Evolutionary conservation across 768 basidiomycete genomes (phyloP).

Genomic region (Amanita brunnescens): DNA sequence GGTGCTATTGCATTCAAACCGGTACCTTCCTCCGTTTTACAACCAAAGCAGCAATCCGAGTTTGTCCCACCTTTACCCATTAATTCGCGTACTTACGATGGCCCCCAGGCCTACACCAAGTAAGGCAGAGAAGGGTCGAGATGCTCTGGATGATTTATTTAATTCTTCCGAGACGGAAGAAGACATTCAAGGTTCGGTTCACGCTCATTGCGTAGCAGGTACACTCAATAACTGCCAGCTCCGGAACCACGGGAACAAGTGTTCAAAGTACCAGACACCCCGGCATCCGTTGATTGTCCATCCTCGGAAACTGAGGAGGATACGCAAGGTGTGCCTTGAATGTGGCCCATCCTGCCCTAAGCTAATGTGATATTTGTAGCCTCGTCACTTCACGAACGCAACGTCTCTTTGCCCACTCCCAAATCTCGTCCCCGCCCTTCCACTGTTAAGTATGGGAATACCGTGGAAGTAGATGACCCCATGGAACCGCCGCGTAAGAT

Average conservation of each 20-base stretch:
- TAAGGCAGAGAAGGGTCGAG: background rate
- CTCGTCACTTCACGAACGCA: background rate
- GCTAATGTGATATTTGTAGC: background rate
- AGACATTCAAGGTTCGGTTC: slow-evolving; percentile 26
- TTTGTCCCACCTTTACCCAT: slow-evolving; percentile 7
- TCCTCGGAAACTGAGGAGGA: slow-evolving; percentile 18
- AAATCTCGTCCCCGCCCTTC: background rate
- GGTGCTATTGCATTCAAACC: slow-evolving; percentile 17
- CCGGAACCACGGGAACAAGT: slow-evolving; percentile 5
- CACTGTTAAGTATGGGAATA: background rate
- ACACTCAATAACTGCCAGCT: background rate
- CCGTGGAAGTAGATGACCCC: background rate
- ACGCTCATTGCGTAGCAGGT: background rate
- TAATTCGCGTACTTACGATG: slow-evolving; percentile 7
- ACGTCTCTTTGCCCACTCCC: background rate
- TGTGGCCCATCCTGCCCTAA: too few species aligned
- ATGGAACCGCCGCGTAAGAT: background rate
- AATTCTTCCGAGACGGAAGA: slow-evolving; percentile 31
- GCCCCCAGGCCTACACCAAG: background rate
- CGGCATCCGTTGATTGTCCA: background rate
- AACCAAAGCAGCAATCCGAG: slow-evolving; percentile 14
- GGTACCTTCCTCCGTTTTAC: slow-evolving; percentile 6
- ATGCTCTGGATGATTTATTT: slow-evolving; percentile 9
- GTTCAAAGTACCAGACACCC: slow-evolving; percentile 15
- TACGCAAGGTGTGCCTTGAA: slow-evolving; percentile 8